Evolutionary conservation across 331 rosid genomes (phyloP), one percentile per base, ranked within the genome.

Genomic region (Saraca asoca): DNA sequence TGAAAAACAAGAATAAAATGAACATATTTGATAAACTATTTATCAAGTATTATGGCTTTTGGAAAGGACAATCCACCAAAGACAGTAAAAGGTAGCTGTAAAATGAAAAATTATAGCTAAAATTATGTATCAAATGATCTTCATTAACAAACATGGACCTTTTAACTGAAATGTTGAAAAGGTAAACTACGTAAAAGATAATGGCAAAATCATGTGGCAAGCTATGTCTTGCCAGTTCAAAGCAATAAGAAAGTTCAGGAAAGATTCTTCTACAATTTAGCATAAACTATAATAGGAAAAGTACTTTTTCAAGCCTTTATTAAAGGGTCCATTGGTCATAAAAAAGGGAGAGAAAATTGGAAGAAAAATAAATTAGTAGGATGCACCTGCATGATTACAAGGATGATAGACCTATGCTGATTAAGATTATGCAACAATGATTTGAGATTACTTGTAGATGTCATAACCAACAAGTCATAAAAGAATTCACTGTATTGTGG

Each of bases 1-100:
- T 34, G 34, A 43, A 52, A 53, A 75, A 49, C 39, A 64, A 3
- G 42, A 18, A 43, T 33, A 57, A 58, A 52, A 38, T 52, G 16
- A 56, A 41, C 64, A 39, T 10, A 39, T 39, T 39, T 39, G 43
- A 39, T 8, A 58, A 55, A 24, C 29, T 24, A 24, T 24, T 24
- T 24, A 24, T 24, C 62, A 56, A 53, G n/a, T 38, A 31, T 4
- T 4, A 12, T n/a, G 13, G 18, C 2, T 46, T 69, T 42, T 13
- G 53, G 35, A 14, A 17, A 29, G 18, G 55, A 71, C 9, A 59
- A 15, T 15, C 48, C 35, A 33, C 11, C 44, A 17, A 31, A 39
- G 34, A 39, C 10, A 38, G 24, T 38, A 16, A 38, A 38, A 17
- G 29, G 35, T 46, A 14, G 11, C 7, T n/a, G n/a, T n/a, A n/a